A percentile compares a stretch with the other conserved stretches of the same genome.
These are phyloP conservation scores for Silene latifolia DNA, from an alignment of 148 eudicot genomes.

Conservation along the genomic window DNA sequence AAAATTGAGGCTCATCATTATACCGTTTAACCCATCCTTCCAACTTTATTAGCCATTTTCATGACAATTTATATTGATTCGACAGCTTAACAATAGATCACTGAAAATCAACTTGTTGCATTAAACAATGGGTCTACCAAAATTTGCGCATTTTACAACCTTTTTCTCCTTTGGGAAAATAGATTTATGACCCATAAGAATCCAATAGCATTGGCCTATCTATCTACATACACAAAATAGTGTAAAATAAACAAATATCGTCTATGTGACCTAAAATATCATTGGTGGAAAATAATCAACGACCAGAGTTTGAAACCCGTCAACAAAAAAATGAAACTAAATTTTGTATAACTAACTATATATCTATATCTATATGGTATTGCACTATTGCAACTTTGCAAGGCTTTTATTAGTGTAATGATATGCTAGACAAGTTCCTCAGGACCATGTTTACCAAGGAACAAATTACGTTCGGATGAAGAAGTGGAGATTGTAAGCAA, in stretches of 20 bases:
- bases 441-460: slow-evolving; percentile 7
- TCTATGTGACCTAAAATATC: not conserved
- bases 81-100: not conserved
- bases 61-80: not conserved
- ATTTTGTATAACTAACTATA: not conserved
- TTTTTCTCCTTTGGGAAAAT: not conserved
- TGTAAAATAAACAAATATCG: not conserved
- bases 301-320: not conserved
- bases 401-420: not conserved
- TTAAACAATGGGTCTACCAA: not conserved
- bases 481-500: slow-evolving; percentile 60
- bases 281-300: no score
- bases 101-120: not conserved
- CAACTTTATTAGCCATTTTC: not conserved
- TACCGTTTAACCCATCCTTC: not conserved
- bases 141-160: not conserved
- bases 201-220: no score
- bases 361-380: not conserved
- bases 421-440: slow-evolving; percentile 22
- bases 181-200: not conserved
- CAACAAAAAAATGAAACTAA: not conserved
- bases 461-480: slow-evolving; percentile 43
- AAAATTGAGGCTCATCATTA: not conserved
- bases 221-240: no score
- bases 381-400: not conserved